Evolutionary conservation across 1,284 basidiomycete genomes (phyloP), one percentile per base, ranked within the genome.

Genomic region (Blastosporella zonata): DNA sequence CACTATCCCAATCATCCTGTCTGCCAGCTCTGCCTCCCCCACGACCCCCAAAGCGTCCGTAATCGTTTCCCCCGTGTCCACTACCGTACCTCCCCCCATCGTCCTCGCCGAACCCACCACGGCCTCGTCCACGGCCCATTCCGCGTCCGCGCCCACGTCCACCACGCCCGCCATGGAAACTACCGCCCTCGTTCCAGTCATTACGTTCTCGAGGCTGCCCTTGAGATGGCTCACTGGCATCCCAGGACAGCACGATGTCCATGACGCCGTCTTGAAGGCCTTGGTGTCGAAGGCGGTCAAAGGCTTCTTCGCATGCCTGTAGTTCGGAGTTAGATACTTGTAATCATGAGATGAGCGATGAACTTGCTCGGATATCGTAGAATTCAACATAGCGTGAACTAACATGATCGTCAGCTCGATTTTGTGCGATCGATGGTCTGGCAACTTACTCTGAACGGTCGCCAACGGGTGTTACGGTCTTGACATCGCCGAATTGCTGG

Each of bases 221-320:
- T 50, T 61, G 49, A 40, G 53, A 53, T 43, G 59, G 59, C 49
- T 76, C 72, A 23, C 59, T 69, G 6, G 59, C 55, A 55, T 97
- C 93, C 87, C 93, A 97, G n/a, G 89, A 86, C 59, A 89, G 93
- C 2, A 82, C 75, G 43, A 98, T 82, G 40, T 93, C 87, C 79
- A 97, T 86, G 0, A 86, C 79, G 13, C 95, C 93, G 58, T 93
- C 93, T 62, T 90, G 84, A 50, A 94, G 76, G 1, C 80, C 73
- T 64, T 88, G 81, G 47, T 88, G 85, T 40, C 88, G 77, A 60
- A 97, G 72, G 25, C 82, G 75, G 58, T 97, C 90, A 57, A 84
- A 83, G 0, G 95, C 90, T 58, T 87, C 81, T 28, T 82, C 83
- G 52, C 83, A 87, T 38, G 81, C 85, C 88, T 85, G 58, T 5